Evolutionary conservation across 768 basidiomycete genomes (phyloP).

Genomic region (Lactarius deliciosus): DNA sequence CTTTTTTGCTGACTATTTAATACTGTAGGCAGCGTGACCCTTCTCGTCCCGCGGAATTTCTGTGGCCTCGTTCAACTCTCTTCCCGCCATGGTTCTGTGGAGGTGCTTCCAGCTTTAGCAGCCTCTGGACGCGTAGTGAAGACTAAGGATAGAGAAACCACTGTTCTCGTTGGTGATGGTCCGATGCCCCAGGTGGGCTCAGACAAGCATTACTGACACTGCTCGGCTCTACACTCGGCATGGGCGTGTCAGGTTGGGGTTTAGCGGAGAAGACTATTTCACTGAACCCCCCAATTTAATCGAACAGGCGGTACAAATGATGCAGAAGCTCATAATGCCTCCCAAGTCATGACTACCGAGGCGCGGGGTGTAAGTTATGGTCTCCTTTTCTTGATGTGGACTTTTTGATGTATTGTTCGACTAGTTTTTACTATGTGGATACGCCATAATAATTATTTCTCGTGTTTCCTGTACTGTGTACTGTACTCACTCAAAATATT

Average conservation of each 20-base stretch:
- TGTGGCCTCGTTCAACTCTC: constrained; percentile 25
- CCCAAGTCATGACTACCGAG: not conserved
- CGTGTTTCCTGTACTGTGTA: not conserved
- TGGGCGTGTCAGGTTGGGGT: constrained; percentile 25
- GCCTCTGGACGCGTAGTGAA: constrained; percentile 20
- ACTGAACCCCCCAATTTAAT: constrained; percentile 6
- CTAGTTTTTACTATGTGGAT: not conserved
- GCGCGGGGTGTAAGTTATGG: not conserved
- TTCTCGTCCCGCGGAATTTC: constrained; percentile 28
- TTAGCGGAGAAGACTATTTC: constrained; percentile 26
- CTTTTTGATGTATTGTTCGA: not conserved
- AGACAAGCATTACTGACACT: constrained; percentile 14
- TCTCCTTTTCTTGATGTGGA: too few relatives aligned
- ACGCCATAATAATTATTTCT: not conserved
- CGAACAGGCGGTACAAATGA: constrained; percentile 17
- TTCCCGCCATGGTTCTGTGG: constrained; percentile 5
- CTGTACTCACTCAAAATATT: not conserved
- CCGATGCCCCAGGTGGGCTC: constrained; percentile 11
- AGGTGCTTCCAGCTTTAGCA: constrained; percentile 21
- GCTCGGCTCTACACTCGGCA: constrained; percentile 22
- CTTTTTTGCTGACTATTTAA: not conserved
- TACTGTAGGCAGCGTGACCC: constrained; percentile 17
- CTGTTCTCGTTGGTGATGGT: constrained; percentile 21
- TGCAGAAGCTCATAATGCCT: constrained; percentile 13
- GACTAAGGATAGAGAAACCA: constrained; percentile 8